phyloP scores from a whole-genome alignment of 805 yeast species.

The Ogataea trehalophila region DNA sequence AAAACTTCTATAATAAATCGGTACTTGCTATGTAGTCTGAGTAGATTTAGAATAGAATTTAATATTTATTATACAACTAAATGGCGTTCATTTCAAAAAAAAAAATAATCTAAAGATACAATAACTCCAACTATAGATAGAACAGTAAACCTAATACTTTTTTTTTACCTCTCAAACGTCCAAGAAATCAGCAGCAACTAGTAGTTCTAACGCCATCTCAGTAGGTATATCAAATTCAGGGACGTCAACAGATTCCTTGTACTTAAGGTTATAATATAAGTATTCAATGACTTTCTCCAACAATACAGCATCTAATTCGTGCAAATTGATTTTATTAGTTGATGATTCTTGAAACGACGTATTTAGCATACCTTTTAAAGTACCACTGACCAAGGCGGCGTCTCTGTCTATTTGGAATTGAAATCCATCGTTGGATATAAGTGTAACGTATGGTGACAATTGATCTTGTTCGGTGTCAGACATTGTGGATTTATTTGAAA shows the following conservation, averaged over 20 bases:
- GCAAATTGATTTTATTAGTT: slow-evolving; percentile 48
- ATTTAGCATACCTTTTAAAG: slow-evolving; percentile 52
- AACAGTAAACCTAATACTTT: too few species aligned
- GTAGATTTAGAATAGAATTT: too few species aligned
- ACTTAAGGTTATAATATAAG: slow-evolving; percentile 67
- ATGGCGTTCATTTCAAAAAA: too few species aligned
- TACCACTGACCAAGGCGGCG: slow-evolving; percentile 71
- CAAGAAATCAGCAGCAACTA: slow-evolving; percentile 89
- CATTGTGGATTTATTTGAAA: slow-evolving; percentile 6
- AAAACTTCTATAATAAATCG: too few species aligned
- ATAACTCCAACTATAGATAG: too few species aligned
- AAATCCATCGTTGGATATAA: slow-evolving; percentile 70
- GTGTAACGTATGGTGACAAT: slow-evolving; percentile 43
- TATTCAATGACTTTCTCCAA: slow-evolving; percentile 83
- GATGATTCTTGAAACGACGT: slow-evolving; percentile 56
- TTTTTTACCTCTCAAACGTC: slow-evolving; percentile 40
- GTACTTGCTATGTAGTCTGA: too few species aligned
- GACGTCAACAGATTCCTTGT: slow-evolving; percentile 56
- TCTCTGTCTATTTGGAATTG: slow-evolving; percentile 59
- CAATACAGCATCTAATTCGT: slow-evolving; percentile 66
- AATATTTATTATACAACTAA: too few species aligned
- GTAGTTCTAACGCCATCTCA: slow-evolving; percentile 83
- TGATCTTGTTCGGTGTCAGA: slow-evolving; percentile 19
- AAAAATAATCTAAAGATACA: too few species aligned
- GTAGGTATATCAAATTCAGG: slow-evolving; percentile 93